These are phyloP conservation scores for Neurospora sp. DNA, from an alignment of 495 filamentous ascomycete genomes.

Conservation along the genomic window DNA sequence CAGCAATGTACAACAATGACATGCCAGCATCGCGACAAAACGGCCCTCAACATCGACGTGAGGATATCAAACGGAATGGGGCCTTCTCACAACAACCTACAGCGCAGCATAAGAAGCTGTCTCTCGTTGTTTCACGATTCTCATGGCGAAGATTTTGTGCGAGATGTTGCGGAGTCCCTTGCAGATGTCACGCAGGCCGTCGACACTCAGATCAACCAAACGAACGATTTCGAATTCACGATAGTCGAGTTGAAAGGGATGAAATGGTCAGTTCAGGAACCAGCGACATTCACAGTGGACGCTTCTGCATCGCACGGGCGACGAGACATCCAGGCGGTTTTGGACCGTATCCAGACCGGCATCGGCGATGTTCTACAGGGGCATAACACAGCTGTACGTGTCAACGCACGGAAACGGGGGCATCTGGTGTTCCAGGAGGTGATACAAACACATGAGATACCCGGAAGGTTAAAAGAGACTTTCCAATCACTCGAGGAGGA, in stretches of 20 bases:
- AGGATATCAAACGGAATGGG: constrained; percentile 34
- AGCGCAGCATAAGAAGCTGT: constrained; percentile 26
- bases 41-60: constrained; percentile 28
- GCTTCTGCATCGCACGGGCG: constrained; percentile 22
- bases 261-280: constrained; percentile 29
- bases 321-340: constrained; percentile 29
- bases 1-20: constrained; percentile 12
- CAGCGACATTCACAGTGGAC: constrained; percentile 25
- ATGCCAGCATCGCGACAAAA: constrained; percentile 23
- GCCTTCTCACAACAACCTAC: constrained; percentile 22
- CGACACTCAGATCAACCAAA: constrained; percentile 22
- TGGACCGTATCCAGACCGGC: constrained; percentile 36
- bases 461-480: constrained; percentile 7
- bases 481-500: constrained; percentile 15
- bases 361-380: constrained; percentile 36
- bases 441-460: constrained; percentile 29
- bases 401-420: constrained; percentile 35
- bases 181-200: constrained; percentile 15
- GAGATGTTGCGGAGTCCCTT: constrained; percentile 20
- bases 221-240: constrained; percentile 33
- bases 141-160: constrained; percentile 26
- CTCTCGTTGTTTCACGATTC: constrained; percentile 29
- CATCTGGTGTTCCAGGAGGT: constrained; percentile 38
- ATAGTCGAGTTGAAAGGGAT: constrained; percentile 31
- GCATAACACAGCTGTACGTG: constrained; percentile 28